These are phyloP conservation scores for Capillidium heterosporum DNA, from an alignment of 371 early-diverging fungal genomes.

Conservation along the genomic window DNA sequence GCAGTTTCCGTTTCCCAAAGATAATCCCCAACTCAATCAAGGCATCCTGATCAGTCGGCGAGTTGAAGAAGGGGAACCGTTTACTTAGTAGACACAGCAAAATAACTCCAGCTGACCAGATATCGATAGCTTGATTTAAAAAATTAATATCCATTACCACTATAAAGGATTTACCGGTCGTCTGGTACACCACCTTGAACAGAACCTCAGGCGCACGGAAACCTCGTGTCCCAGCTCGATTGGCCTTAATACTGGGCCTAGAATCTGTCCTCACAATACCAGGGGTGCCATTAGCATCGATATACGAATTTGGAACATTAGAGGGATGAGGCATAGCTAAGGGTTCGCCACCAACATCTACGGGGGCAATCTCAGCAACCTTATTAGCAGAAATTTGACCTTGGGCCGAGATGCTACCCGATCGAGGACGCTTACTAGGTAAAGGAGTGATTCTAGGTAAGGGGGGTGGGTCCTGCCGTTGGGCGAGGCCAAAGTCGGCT, in stretches of 20 bases:
- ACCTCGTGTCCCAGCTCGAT: constrained; percentile 96
- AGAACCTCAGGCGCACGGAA: constrained; percentile 97
- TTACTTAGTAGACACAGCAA: constrained; percentile 64
- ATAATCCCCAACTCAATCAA: constrained; percentile 78
- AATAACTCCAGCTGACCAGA: constrained; percentile 92
- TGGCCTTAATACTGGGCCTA: constrained; percentile 59
- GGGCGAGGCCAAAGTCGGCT: constrained; percentile 98
- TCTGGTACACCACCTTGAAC: constrained; percentile 66
- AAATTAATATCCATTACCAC: not conserved
- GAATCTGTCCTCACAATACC: constrained; percentile 15
- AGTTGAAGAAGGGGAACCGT: constrained; percentile 87
- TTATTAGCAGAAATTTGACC: too few relatives aligned
- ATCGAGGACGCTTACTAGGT: not conserved
- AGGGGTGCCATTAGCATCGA: constrained; percentile 6
- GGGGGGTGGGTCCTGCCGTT: constrained; percentile 15
- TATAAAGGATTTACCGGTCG: constrained; percentile 30
- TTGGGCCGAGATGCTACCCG: not conserved
- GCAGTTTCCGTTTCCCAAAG: constrained; percentile 72
- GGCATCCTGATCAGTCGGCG: constrained; percentile 76
- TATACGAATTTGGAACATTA: not conserved
- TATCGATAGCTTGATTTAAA: constrained; percentile 13
- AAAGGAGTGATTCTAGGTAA: not conserved
- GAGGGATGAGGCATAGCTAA: not conserved
- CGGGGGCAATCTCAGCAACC: not conserved
- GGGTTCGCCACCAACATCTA: not conserved